Base-by-base conservation (phyloP, 306 rosid species). In the Citrullus colocynthis region DNA sequence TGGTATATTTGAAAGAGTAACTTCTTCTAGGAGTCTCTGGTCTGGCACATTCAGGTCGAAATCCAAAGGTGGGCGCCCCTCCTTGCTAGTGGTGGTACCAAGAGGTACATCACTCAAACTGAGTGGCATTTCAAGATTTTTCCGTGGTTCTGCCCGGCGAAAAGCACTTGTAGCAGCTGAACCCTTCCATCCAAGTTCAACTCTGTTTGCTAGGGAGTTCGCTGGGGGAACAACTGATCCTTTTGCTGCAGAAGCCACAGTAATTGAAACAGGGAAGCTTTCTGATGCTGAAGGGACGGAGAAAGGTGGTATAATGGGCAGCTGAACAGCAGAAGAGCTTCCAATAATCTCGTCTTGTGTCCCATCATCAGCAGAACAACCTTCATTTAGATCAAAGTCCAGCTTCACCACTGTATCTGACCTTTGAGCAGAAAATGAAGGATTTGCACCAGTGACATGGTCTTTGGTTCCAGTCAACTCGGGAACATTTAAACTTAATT, bases 81-180 rank as follows among this genome's bases (percentile, higher is more conserved):
- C 91, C 83, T 84, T 96, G 83, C 80, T 58, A 69, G 82, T 63
- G 54, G 86, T 67, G 71, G 80, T 41, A 82, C 75, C 82, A 60
- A 84, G 64, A 70, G 87, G 65, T 13, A 54, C 51, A 81, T 86
- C 93, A 48, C 60, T 80, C 32, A 84, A 78, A 80, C 42, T 80
- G 52, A 80, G 84, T 16, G 77, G 60, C 49, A 56, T 75, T 81
- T 91, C 98, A 3, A 83, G 58, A 81, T 74, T 85, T 78, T 89
- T 96, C 80, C 97, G 86, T 49, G 96, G 99, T 81, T 96, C 99
- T 20, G 99, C 98, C 12, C 97, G 96, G 15, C 97, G 89, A 80
- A 96, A 92, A 71, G 99, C 99, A 82, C 99, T 96, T 41, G 97
- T 96, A 67, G 96, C 97, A 69, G 99, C 96, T 13, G 99, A 90